Evolutionary conservation across 148 eudicot species (phyloP), one percentile per base, ranked within the genome.

Genomic region (Vaccinium myrtillus): DNA sequence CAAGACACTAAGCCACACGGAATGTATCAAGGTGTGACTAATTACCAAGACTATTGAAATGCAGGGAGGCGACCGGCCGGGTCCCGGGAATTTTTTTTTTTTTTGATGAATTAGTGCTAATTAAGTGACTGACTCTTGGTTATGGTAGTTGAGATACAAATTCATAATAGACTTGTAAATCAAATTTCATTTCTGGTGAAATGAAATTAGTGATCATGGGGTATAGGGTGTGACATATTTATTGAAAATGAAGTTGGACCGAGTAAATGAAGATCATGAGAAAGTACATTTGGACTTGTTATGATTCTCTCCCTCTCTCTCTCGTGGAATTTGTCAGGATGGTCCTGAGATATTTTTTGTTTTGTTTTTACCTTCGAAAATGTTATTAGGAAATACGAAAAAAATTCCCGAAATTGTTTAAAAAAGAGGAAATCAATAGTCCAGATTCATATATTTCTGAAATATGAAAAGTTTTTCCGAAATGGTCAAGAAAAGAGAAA

Each of bases 11-110:
- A 49, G 8, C 23, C 59, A 49, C 46, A 61, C 13, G 83, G 58
- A 49, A 9, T 69, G 48, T 70, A 55, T 49, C 79, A 79, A 53
- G 18, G 86, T 79, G 86, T 67, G 49, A 19, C 23, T 53, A 84
- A 84, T 32, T 9, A 10, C 71, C 67, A 10, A 65, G 67, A 67
- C 70, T 65, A 84, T 23, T 78, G 51, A 67, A 79, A 53, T 71
- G 19, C 2, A 15, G 75, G 36, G 14, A 12, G 13, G 13, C 21
- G 18, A 15, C 59, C 5, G n/a, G n/a, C 19, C 23, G 10, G 58
- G 4, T 55, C 7, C 3, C 25, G 69, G 27, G 69, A 43, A 12
- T 61, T 21, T n/a, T 61, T 1, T 59, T 19, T 1, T 59, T 1
- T 18, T 1, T 19, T 7, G 32, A 65, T 65, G 70, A 12, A 9